Evolutionary conservation across 768 basidiomycete genomes (phyloP).

Genomic region (Termitomyces eurrhizus): DNA sequence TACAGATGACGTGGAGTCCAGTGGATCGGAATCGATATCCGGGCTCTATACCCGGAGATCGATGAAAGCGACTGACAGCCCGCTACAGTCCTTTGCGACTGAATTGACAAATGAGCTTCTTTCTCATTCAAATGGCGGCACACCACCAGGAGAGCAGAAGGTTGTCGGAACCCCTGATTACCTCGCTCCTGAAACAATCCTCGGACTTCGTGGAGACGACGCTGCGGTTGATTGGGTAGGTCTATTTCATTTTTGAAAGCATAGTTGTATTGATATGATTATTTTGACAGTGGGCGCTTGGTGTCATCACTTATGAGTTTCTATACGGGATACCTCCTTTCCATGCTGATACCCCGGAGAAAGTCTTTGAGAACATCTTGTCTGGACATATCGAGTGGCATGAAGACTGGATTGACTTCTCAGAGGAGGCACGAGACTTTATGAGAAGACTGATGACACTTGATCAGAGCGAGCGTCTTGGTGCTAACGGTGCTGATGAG

Average conservation of each 20-base stretch:
- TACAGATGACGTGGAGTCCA: conserved; percentile 86
- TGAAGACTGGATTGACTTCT: conserved; percentile 87
- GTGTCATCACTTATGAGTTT: conserved; percentile 98
- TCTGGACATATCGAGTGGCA: conserved; percentile 95
- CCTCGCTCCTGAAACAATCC: conserved; percentile 91
- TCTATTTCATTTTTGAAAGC: conserved; percentile 10
- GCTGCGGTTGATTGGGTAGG: conserved; percentile 95
- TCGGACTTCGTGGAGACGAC: conserved; percentile 94
- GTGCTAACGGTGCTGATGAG: conserved; percentile 84
- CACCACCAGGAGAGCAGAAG: conserved; percentile 83
- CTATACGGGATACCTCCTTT: conserved; percentile 96
- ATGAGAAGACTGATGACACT: conserved; percentile 82
- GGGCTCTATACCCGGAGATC: conserved; percentile 48
- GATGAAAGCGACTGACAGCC: conserved; percentile 61
- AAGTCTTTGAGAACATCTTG: conserved; percentile 97
- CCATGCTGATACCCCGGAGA: conserved; percentile 95
- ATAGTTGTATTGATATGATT: conserved; percentile 7
- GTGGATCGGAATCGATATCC: conserved; percentile 71
- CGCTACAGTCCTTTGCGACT: conserved; percentile 81
- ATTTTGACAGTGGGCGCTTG: conserved; percentile 84
- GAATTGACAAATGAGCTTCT: conserved; percentile 81
- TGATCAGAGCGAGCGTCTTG: conserved; percentile 77
- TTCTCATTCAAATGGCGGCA: conserved; percentile 66
- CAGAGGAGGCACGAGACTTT: conserved; percentile 84
- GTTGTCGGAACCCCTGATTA: conserved; percentile 99